A percentile compares a stretch with the other conserved stretches of the same genome.
Conservation (phyloP, 805 yeast genomes). For the Hemisphaericaspora nanyangensis region DNA sequence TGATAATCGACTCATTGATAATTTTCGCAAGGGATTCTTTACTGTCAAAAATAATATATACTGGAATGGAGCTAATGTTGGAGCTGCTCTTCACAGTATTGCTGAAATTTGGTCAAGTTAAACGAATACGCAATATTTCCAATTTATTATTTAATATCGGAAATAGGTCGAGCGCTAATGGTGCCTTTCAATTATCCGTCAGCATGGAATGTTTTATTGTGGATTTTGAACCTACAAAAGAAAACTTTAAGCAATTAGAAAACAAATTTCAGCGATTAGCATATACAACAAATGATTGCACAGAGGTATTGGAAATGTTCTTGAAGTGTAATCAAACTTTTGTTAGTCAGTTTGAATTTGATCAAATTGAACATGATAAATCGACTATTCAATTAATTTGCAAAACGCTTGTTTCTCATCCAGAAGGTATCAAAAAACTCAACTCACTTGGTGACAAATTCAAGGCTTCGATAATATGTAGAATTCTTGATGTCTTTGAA, state of each 20-base stretch:
- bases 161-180: slow-evolving; percentile 12
- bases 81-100: slow-evolving; percentile 1
- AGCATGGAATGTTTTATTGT: slow-evolving; percentile 27
- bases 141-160: slow-evolving; percentile 43
- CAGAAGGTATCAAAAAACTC: not conserved
- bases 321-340: not conserved
- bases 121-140: slow-evolving; percentile 44
- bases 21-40: not conserved
- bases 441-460: slow-evolving; percentile 10
- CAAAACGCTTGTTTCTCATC: not conserved
- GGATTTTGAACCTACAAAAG: slow-evolving; percentile 1
- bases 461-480: slow-evolving; percentile 14
- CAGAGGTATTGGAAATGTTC: not conserved
- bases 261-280: slow-evolving; percentile 1
- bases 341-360: not conserved
- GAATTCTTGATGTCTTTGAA: slow-evolving; percentile 17
- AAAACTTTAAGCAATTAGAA: slow-evolving; percentile 1
- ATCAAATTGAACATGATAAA: not conserved
- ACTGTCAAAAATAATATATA: not conserved
- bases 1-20: slow-evolving; percentile 3
- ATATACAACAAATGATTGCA: not conserved
- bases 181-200: slow-evolving; percentile 19
- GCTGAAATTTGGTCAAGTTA: slow-evolving; percentile 24
- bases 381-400: not conserved
- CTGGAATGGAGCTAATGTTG: not conserved